Conservation (phyloP, 306 rosid genomes). For the Prunus dulcis region DNA sequence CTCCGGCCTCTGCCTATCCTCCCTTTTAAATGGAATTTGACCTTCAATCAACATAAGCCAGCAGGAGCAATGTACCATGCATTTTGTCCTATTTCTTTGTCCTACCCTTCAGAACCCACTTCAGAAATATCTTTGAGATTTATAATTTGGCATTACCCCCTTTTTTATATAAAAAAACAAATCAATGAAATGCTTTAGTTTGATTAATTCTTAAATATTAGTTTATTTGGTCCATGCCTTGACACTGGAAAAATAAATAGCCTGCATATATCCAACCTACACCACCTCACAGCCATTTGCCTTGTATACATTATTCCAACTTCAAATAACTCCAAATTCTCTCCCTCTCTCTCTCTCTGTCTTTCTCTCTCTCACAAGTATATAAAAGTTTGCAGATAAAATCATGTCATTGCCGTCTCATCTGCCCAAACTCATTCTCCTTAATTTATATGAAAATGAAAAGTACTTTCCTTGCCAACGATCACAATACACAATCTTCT, state of each 20-base stretch:
- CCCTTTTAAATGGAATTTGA: not conserved
- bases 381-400: not conserved
- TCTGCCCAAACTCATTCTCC: not conserved
- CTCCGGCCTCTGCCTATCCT: not conserved
- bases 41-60: not conserved
- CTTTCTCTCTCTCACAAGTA: too few species aligned
- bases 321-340: not conserved
- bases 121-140: not conserved
- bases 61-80: not conserved
- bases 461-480: not conserved
- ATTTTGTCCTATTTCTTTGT: not conserved
- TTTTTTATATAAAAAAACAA: not conserved
- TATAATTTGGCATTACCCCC: not conserved
- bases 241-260: not conserved
- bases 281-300: constrained; percentile 1
- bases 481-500: not conserved
- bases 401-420: not conserved
- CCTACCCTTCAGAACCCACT: not conserved
- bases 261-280: too few species aligned
- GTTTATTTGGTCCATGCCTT: not conserved
- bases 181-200: not conserved
- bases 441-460: too few species aligned
- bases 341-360: not conserved
- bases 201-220: constrained; percentile 1
- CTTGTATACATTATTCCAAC: constrained; percentile 1